A percentile compares a stretch with the other conserved stretches of the same genome.
Conservation (phyloP, 2,329 filamentous ascomycete species). For the Aspergillus thermomutatus region DNA sequence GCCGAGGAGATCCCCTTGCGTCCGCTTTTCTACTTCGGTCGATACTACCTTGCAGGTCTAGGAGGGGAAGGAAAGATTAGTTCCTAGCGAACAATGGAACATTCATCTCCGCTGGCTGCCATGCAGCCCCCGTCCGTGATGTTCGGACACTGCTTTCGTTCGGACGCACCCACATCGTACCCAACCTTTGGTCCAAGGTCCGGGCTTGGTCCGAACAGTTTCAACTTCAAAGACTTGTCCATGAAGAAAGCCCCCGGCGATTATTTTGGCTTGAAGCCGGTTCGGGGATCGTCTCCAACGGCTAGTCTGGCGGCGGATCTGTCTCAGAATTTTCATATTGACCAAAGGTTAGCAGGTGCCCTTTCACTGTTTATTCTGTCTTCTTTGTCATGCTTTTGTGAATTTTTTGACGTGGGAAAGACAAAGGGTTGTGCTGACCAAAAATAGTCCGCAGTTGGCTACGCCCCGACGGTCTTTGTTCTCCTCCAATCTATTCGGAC, state of each 20-base stretch:
- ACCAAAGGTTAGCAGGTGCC: constrained; percentile 70
- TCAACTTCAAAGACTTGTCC: constrained; percentile 73
- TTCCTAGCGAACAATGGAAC: constrained; percentile 63
- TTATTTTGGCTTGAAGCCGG: constrained; percentile 77
- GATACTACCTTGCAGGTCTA: not conserved
- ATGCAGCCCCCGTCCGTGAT: constrained; percentile 72
- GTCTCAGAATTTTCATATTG: constrained; percentile 94
- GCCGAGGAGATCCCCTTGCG: not conserved
- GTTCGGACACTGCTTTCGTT: constrained; percentile 60
- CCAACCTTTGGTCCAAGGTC: constrained; percentile 51
- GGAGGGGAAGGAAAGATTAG: not conserved
- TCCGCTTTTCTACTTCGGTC: not conserved
- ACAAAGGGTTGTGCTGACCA: constrained; percentile 37
- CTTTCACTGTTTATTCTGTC: constrained; percentile 21
- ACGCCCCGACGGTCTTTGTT: constrained; percentile 84
- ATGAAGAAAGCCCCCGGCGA: constrained; percentile 67
- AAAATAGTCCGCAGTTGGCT: constrained; percentile 69
- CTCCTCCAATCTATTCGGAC: constrained; percentile 65
- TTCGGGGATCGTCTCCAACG: constrained; percentile 84
- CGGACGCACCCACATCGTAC: constrained; percentile 54
- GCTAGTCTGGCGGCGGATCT: constrained; percentile 88
- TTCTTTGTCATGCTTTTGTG: constrained; percentile 1
- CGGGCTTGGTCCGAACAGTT: constrained; percentile 60
- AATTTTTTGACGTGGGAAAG: constrained; percentile 1
- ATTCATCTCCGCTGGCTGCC: constrained; percentile 88